These are phyloP conservation scores for Paulownia fortunei DNA, from an alignment of 257 asterid species.

Conservation along the genomic window DNA sequence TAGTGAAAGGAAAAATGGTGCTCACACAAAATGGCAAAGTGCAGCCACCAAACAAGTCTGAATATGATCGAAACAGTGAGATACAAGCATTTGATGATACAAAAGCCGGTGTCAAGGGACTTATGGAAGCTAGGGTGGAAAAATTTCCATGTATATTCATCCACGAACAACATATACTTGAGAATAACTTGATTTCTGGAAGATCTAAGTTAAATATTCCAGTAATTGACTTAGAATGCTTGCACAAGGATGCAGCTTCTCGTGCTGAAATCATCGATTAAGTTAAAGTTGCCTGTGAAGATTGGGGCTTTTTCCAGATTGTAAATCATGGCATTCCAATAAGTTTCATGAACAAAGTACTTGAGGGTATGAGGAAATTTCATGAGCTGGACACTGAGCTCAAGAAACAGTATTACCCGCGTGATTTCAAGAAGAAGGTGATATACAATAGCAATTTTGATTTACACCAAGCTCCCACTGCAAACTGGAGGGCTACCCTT, in stretches of 20 bases:
- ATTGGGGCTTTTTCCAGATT: slow-evolving; percentile 44
- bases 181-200: background rate
- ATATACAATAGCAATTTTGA: slow-evolving; percentile 36
- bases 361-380: slow-evolving; percentile 26
- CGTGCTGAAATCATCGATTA: slow-evolving; percentile 25
- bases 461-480: slow-evolving; percentile 24
- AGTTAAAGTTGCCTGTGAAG: slow-evolving; percentile 31
- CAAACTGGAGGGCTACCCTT: slow-evolving; percentile 49
- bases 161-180: slow-evolving; percentile 8
- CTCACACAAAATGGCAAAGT: background rate
- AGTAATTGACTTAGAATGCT: slow-evolving; percentile 32
- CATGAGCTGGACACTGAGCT: slow-evolving; percentile 39
- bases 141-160: slow-evolving; percentile 26
- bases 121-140: background rate
- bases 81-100: background rate
- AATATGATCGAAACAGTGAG: background rate
- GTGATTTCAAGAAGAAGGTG: slow-evolving; percentile 28
- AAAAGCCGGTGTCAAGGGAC: slow-evolving; percentile 26
- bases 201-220: slow-evolving; percentile 29
- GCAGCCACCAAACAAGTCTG: background rate
- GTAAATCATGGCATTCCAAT: slow-evolving; percentile 45
- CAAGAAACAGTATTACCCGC: slow-evolving; percentile 42
- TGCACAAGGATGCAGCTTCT: slow-evolving; percentile 9
- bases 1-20: background rate
- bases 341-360: slow-evolving; percentile 21